Conservation (phyloP, 228 moss, liverwort and hornwort species). For the Sphagnum fallax region DNA sequence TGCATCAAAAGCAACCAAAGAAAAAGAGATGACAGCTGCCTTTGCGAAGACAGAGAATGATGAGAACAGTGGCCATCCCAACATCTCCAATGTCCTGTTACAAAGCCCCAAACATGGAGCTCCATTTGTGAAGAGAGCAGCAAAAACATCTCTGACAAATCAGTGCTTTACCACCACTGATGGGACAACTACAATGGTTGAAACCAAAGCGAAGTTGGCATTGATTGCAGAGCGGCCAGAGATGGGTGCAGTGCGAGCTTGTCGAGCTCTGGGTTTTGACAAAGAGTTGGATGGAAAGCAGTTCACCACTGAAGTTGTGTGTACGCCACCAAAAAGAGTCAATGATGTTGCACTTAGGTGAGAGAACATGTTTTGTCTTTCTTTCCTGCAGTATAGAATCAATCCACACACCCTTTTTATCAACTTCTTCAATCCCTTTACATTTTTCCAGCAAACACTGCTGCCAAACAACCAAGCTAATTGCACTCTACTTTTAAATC, state of each 20-base stretch:
- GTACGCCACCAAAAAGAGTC: constrained; percentile 49
- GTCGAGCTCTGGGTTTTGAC: constrained; percentile 27
- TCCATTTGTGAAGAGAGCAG: not conserved
- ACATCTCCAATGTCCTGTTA: not conserved
- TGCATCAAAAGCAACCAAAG: constrained; percentile 7
- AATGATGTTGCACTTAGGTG: constrained; percentile 2
- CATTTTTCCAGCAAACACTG: no score
- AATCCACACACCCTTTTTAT: no score
- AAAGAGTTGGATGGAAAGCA: constrained; percentile 37
- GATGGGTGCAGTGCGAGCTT: not conserved
- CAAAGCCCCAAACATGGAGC: constrained; percentile 1
- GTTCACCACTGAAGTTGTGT: constrained; percentile 31
- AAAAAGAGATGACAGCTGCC: not conserved
- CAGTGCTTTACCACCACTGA: constrained; percentile 31
- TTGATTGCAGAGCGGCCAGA: constrained; percentile 22
- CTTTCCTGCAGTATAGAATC: no score
- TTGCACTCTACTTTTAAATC: no score
- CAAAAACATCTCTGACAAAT: constrained; percentile 11
- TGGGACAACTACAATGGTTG: constrained; percentile 9
- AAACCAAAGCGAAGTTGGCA: constrained; percentile 16
- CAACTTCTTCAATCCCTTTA: no score
- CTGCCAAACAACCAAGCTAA: no score
- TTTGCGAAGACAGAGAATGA: constrained; percentile 25
- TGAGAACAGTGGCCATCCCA: constrained; percentile 24
- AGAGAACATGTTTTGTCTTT: no score